A percentile compares a stretch with the other conserved stretches of the same genome.
Conservation (phyloP, 2,329 filamentous ascomycete genomes). For the Dothideomycetes sp. region DNA sequence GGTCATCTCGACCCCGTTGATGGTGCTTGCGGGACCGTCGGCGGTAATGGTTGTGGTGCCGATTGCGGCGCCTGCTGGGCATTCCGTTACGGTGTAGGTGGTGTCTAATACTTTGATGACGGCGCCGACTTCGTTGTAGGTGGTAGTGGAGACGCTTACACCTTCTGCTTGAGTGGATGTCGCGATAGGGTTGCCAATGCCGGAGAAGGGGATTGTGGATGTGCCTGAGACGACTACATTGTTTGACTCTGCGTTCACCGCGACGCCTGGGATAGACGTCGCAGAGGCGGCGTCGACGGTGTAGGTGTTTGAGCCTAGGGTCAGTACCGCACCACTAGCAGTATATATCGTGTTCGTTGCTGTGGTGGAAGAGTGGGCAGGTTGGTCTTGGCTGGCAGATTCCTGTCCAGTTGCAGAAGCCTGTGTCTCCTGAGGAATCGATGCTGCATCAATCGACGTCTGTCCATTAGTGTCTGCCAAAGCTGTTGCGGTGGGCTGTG, state of each 20-base stretch:
- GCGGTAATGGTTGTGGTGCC: not conserved
- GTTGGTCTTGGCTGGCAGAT: not conserved
- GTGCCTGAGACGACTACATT: not conserved
- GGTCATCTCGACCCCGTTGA: too few species aligned
- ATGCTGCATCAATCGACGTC: not conserved
- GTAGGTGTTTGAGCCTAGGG: too few species aligned
- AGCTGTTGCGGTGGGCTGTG: constrained; percentile 12
- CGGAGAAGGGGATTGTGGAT: not conserved
- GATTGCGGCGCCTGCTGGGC: not conserved
- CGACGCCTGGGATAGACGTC: not conserved
- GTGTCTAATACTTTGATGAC: too few species aligned
- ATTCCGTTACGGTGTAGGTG: constrained; percentile 1
- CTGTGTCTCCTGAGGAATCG: not conserved
- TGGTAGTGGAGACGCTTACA: too few species aligned
- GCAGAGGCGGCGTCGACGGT: not conserved
- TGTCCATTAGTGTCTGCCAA: constrained; percentile 3
- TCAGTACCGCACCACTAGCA: too few species aligned
- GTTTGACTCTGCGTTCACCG: not conserved
- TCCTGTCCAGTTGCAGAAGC: not conserved
- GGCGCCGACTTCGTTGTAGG: too few species aligned
- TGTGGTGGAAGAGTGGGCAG: not conserved
- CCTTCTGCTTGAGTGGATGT: too few species aligned
- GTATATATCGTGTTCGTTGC: not conserved
- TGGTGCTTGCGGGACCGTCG: constrained; percentile 3
- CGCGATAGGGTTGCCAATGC: not conserved